Base-by-base conservation (phyloP, 768 basidiomycete genomes). In the Leccinum imitatum region DNA sequence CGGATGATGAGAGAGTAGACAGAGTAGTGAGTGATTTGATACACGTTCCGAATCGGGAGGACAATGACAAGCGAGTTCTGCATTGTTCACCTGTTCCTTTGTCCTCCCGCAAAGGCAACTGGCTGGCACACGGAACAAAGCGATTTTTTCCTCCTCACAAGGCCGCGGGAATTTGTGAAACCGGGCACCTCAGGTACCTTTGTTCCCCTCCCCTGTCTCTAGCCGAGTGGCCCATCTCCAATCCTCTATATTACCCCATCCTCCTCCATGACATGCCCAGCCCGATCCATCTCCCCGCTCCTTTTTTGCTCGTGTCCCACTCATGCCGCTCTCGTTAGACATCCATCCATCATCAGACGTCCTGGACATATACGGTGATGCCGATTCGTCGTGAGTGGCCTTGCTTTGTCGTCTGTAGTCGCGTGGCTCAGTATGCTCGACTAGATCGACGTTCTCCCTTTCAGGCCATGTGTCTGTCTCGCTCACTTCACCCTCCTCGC, bases 401-500 rank as follows among this genome's bases (percentile, higher is more conserved):
- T 54, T 57, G 13, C 53, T 52, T 46, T 30, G 17, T 53, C 25
- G 44, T 71, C 15, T 31, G 41, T 9, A 31, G 47, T 61, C 11
- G 23, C 27, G 39, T 27, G 33, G 13, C 53, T 67, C 57, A 64
- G 48, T 61, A 41, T 25, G 15, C 44, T 52, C 33, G 56, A 57
- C 53, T 65, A 97, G 94, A 59, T 87, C 90, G 59, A 86, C 86
- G 2, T 96, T 94, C 73, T 95, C 95, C 10, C 81, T 97, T 50
- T 89, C 93, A 9, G 95, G 94, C 3, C 83, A 93, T 70, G 77
- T 96, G 21, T 77, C 84, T 23, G 76, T 96, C 56, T 80, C 85
- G 0, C 65, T 95, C 33, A 77, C 83, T 3, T 80, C 89, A 0
- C 75, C 86, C 2, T 79, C 73, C 55, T 83, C 83, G 11, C 67